These are phyloP conservation scores for Candida piceae DNA, from an alignment of 805 yeast species.

Conservation along the genomic window DNA sequence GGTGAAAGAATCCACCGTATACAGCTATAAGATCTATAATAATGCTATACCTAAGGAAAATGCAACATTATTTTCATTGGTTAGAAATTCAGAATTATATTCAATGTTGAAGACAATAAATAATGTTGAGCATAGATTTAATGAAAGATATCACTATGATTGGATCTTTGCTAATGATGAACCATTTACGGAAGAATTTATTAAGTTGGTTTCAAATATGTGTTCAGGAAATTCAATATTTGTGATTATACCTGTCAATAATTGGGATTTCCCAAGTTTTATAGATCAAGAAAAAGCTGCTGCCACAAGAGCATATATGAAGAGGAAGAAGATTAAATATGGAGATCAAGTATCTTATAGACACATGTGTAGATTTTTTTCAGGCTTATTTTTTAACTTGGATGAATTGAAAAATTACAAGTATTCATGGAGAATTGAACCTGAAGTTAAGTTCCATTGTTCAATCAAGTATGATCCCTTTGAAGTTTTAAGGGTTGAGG, in stretches of 20 bases:
- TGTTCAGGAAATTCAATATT: slow-evolving; percentile 56
- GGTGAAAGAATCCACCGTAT: not conserved
- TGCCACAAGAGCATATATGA: slow-evolving; percentile 40
- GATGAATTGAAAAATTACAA: slow-evolving; percentile 41
- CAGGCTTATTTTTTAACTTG: slow-evolving; percentile 54
- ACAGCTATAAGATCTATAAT: slow-evolving; percentile 2
- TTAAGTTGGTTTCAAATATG: slow-evolving; percentile 37
- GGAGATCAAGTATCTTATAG: slow-evolving; percentile 50
- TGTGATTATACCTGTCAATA: slow-evolving; percentile 51
- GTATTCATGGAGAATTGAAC: slow-evolving; percentile 60
- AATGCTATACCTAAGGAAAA: slow-evolving; percentile 31
- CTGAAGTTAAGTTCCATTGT: slow-evolving; percentile 51
- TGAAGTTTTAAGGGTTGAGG: slow-evolving; percentile 34
- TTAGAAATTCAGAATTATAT: slow-evolving; percentile 57
- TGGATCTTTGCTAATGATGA: slow-evolving; percentile 73
- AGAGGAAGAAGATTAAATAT: slow-evolving; percentile 34
- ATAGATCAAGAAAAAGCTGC: slow-evolving; percentile 51
- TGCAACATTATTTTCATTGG: slow-evolving; percentile 64
- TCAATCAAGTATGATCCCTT: slow-evolving; percentile 55
- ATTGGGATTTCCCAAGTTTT: slow-evolving; percentile 66
- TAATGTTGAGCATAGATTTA: slow-evolving; percentile 60
- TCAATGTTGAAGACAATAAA: slow-evolving; percentile 51
- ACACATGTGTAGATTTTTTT: slow-evolving; percentile 71
- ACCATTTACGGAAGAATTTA: slow-evolving; percentile 53
- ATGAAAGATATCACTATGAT: slow-evolving; percentile 55